phyloP scores from a whole-genome alignment of 2,329 filamentous ascomycete genomes.

The Ophiostoma sp. region DNA sequence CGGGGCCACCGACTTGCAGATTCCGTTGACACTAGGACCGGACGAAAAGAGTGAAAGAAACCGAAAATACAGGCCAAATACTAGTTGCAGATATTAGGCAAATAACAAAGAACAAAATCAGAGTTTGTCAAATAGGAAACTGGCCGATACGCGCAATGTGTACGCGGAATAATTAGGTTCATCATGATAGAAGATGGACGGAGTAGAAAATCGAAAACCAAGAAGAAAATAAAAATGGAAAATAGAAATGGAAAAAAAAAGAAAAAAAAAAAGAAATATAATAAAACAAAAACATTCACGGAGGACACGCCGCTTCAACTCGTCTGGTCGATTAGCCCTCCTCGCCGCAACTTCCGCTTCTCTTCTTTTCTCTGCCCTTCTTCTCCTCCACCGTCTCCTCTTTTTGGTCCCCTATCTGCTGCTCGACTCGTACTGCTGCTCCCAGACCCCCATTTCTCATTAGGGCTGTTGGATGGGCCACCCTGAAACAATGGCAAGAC shows the following conservation, averaged over 20 bases:
- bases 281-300: too few species aligned
- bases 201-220: not conserved
- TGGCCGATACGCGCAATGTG: constrained; percentile 6
- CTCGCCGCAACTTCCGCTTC: not conserved
- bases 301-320: too few species aligned
- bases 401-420: not conserved
- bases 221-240: not conserved
- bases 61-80: constrained; percentile 8
- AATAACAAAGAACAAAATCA: not conserved
- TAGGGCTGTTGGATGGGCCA: not conserved
- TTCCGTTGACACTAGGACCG: constrained; percentile 2
- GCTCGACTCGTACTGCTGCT: not conserved
- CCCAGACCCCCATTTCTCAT: not conserved
- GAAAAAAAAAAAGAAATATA: not conserved
- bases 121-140: not conserved
- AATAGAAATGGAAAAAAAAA: not conserved
- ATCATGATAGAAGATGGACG: not conserved
- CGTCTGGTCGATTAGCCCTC: not conserved
- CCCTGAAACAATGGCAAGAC: constrained; percentile 1
- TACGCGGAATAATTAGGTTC: not conserved
- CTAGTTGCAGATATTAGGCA: not conserved
- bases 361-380: not conserved
- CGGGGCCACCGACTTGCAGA: not conserved
- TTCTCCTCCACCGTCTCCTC: not conserved
- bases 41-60: not conserved